phyloP scores from a whole-genome alignment of 2,329 filamentous ascomycete species.

The Pezicula carpinea region DNA sequence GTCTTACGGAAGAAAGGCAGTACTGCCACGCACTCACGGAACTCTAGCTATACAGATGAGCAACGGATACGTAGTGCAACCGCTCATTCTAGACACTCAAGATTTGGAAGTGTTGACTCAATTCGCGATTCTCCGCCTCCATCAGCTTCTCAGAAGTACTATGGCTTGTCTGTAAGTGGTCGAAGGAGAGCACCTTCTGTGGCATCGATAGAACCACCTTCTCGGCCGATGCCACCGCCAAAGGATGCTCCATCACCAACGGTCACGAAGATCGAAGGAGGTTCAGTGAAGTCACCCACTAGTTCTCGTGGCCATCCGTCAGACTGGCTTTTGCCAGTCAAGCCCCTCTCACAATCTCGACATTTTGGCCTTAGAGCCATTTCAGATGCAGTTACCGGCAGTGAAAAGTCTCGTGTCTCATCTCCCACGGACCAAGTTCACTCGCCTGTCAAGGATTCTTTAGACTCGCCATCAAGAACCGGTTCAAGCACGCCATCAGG shows the following conservation, averaged over 20 bases:
- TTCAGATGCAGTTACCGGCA: constrained; percentile 65
- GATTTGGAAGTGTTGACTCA: constrained; percentile 76
- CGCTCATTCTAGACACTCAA: constrained; percentile 66
- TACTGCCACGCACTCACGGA: constrained; percentile 54
- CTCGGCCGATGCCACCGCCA: constrained; percentile 51
- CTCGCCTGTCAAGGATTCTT: constrained; percentile 45
- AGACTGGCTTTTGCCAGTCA: constrained; percentile 49
- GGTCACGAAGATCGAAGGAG: constrained; percentile 57
- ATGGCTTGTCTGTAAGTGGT: constrained; percentile 38
- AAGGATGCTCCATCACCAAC: constrained; percentile 52
- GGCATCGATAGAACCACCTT: constrained; percentile 55
- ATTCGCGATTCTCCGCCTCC: constrained; percentile 56
- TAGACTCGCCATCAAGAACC: constrained; percentile 66
- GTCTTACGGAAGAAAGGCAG: constrained; percentile 76
- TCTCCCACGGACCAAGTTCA: constrained; percentile 40
- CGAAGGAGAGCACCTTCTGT: constrained; percentile 35
- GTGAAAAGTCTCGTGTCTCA: constrained; percentile 46
- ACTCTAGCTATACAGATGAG: constrained; percentile 74
- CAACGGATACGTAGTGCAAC: constrained; percentile 62
- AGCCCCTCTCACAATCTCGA: constrained; percentile 43
- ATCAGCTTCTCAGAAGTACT: constrained; percentile 68
- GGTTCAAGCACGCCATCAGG: constrained; percentile 69
- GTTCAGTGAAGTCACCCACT: constrained; percentile 39
- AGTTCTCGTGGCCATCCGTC: constrained; percentile 33
- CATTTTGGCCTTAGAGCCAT: constrained; percentile 74